phyloP scores from a whole-genome alignment of 108 stramenopile genomes.

The Cylindrotheca closterium region DNA sequence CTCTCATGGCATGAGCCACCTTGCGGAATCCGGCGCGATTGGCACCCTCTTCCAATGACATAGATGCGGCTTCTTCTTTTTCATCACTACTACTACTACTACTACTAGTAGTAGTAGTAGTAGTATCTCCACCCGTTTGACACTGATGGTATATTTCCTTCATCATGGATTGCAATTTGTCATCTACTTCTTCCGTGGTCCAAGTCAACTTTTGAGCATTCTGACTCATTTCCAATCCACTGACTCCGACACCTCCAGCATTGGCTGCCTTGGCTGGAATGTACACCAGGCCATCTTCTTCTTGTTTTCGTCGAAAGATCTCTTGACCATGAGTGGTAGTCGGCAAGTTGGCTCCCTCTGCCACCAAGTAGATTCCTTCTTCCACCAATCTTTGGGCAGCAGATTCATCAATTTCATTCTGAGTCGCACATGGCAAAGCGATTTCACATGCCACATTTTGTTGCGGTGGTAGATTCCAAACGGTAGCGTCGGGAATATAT shows the following conservation, averaged over 20 bases:
- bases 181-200: slow-evolving; percentile 71
- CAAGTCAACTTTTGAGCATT: slow-evolving; percentile 76
- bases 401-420: slow-evolving; percentile 75
- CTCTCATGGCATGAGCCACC: slow-evolving; percentile 74
- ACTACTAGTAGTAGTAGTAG: too few species aligned
- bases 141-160: slow-evolving; percentile 59
- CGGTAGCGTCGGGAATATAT: slow-evolving; percentile 40
- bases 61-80: slow-evolving; percentile 40
- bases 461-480: slow-evolving; percentile 40
- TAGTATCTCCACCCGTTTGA: background rate
- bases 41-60: slow-evolving; percentile 80
- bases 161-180: slow-evolving; percentile 77
- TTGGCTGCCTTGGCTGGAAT: slow-evolving; percentile 82
- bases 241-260: slow-evolving; percentile 83
- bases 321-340: slow-evolving; percentile 66
- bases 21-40: slow-evolving; percentile 83
- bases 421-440: slow-evolving; percentile 84
- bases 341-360: slow-evolving; percentile 82
- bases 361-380: slow-evolving; percentile 57
- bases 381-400: slow-evolving; percentile 49
- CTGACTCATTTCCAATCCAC: slow-evolving; percentile 83
- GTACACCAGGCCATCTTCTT: slow-evolving; percentile 49
- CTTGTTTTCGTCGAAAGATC: slow-evolving; percentile 54
- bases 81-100: slow-evolving; percentile 52
- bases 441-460: slow-evolving; percentile 27